Percentiles rank a stretch among this genome's conserved stretches.
phyloP scores from a whole-genome alignment of 371 early-diverging fungal species.

The Umbelopsis sp. region DNA sequence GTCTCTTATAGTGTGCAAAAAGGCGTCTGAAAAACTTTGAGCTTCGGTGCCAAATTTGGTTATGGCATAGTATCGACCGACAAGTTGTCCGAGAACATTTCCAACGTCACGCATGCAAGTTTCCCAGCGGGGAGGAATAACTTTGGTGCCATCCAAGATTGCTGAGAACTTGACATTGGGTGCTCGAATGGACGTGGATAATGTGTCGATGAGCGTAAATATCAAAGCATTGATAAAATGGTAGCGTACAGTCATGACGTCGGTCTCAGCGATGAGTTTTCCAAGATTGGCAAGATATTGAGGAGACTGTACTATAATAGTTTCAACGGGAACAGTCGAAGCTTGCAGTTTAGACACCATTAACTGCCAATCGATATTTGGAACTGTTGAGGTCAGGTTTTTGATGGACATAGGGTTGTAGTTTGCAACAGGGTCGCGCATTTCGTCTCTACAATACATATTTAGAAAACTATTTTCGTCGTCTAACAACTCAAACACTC shows the following conservation, averaged over 20 bases:
- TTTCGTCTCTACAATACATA: slow-evolving; percentile 37
- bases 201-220: slow-evolving; percentile 26
- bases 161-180: slow-evolving; percentile 38
- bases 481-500: neutral
- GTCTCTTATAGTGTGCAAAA: slow-evolving; percentile 32
- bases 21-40: slow-evolving; percentile 34
- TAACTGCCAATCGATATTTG: slow-evolving; percentile 48
- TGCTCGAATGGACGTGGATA: slow-evolving; percentile 36
- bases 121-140: slow-evolving; percentile 45
- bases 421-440: slow-evolving; percentile 47
- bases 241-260: slow-evolving; percentile 35
- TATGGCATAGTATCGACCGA: slow-evolving; percentile 60
- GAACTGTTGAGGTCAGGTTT: slow-evolving; percentile 37
- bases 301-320: slow-evolving; percentile 48
- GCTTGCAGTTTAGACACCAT: slow-evolving; percentile 32
- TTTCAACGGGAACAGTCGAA: slow-evolving; percentile 28
- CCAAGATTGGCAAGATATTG: slow-evolving; percentile 41
- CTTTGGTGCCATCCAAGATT: slow-evolving; percentile 41
- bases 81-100: slow-evolving; percentile 47
- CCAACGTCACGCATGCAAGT: slow-evolving; percentile 48
- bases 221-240: slow-evolving; percentile 54
- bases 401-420: slow-evolving; percentile 54
- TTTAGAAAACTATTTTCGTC: slow-evolving; percentile 13
- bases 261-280: slow-evolving; percentile 32
- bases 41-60: slow-evolving; percentile 46